Base-by-base conservation (phyloP, 2,329 filamentous ascomycete genomes). In the Fusarium nodosum region DNA sequence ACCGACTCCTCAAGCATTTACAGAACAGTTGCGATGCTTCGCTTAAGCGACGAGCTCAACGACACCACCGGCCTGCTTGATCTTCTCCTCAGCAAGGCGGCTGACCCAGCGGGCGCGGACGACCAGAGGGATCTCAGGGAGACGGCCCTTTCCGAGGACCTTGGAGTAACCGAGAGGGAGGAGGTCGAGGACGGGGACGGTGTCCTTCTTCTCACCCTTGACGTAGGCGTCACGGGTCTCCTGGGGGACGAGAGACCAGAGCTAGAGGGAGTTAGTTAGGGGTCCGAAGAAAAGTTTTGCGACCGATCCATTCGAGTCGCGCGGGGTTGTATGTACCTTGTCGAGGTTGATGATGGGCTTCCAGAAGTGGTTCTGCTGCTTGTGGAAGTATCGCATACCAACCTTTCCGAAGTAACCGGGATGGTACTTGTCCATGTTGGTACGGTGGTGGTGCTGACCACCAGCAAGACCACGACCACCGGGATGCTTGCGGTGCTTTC, bases 391-490 rank as follows among this genome's bases (percentile, higher is more conserved):
- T 81, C 93, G 88, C 92, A 95, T 95, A 86, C 92, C 92, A 77
- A 95, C 93, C 88, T 97, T 97, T 86, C 93, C 93, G 86, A 97
- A 98, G 93, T 98, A 98, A 93, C 96, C 96, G 72, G 95, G 94
- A 82, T 97, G 93, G 91, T 95, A 94, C 86, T 94, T 83, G 91
- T 95, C 80, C 92, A 82, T 81, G 79, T 82, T 82, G 79, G 80
- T 82, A 64, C 80, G 80, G 80, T 82, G 80, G 78, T 99, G 96
- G 88, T 99, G 96, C 87, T 97, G 93, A 90, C 94, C 95, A 97
- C 96, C 95, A 83, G 96, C 96, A 86, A 91, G 87, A 91, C 89
- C 89, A 93, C 93, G 87, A 88, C 89, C 89, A 90, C 89, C 89
- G 77, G 88, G 89, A 77, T 91, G 89, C 91, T 99, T 98, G 82